Base-by-base conservation (phyloP, 2,329 filamentous ascomycete genomes). In the Pseudogymnoascus sp. region DNA sequence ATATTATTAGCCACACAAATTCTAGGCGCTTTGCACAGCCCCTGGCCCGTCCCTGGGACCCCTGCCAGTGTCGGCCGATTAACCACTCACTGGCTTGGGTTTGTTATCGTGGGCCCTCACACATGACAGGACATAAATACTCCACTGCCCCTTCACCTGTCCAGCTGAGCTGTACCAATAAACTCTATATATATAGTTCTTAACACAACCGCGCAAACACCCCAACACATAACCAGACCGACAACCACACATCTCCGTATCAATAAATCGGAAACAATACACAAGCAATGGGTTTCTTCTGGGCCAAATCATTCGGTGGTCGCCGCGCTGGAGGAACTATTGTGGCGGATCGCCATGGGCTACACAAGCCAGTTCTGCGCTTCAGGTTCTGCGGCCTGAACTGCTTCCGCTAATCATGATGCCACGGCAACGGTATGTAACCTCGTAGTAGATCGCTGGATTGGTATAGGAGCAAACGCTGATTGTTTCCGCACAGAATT, bases 311-410 rank as follows among this genome's bases (percentile, higher is more conserved):
- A 59, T 73, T 74, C 67, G 75, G 75, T 50, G 71, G 72, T 19
- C 69, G 70, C 64, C 71, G 74, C 40, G 71, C 70, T 13, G 80
- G 80, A 62, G 81, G 79, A 37, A 80, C 78, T 65, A 70, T 84
- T 61, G 74, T 78, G 10, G 80, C 79, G 64, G 80, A 82, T 73
- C 78, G 78, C 68, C 76, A 83, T 68, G 82, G 82, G 61, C 73
- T 78, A 1, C 76, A 77, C 40, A 75, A 79, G 61, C 79, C 80
- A 26, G 79, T 81, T 5, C 82, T 81, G 71, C 74, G 80, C 40
- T 76, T 83, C 69, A 77, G 76, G 35, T 73, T 76, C 66, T 80
- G 81, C 50, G 75, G 76, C 44, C 78, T 83, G 69, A 81, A 76
- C 71, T 84, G 81, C 72, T 83, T 71, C 61, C 67, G 67, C 26